Conservation (phyloP, 495 filamentous ascomycete species). For the Copromyces sp. region DNA sequence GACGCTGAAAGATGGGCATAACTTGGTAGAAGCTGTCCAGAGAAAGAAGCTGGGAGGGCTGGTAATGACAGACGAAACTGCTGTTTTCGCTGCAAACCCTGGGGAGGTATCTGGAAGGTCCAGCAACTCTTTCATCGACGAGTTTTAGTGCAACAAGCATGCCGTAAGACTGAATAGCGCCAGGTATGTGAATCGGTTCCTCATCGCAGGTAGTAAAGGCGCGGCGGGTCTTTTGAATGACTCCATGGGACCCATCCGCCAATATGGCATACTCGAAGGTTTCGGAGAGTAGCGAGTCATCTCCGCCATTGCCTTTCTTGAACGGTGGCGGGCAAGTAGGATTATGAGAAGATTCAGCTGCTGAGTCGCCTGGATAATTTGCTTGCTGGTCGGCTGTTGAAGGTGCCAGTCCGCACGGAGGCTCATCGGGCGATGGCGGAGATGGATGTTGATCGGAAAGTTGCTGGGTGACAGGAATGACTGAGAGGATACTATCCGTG, state of each 20-base stretch:
- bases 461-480: constrained; percentile 1
- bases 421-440: not conserved
- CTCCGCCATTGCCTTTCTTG: not conserved
- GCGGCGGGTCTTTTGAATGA: constrained; percentile 12
- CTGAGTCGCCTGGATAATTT: not conserved
- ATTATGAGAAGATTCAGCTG: not conserved
- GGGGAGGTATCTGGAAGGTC: constrained; percentile 5
- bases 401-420: not conserved
- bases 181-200: constrained; percentile 17
- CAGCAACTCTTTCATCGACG: constrained; percentile 3
- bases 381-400: not conserved
- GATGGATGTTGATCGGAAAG: not conserved
- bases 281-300: constrained; percentile 6
- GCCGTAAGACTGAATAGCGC: constrained; percentile 14
- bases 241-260: constrained; percentile 12
- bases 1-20: constrained; percentile 13
- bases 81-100: constrained; percentile 18
- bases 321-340: not conserved
- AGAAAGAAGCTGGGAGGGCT: constrained; percentile 8
- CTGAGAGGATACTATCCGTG: not conserved
- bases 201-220: constrained; percentile 16
- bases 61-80: constrained; percentile 10
- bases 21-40: constrained; percentile 12
- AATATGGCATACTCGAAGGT: constrained; percentile 13
- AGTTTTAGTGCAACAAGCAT: constrained; percentile 17